Evolutionary conservation across 2,329 filamentous ascomycete species (phyloP), one percentile per base, ranked within the genome.

Genomic region (Hypoxylon sp.): DNA sequence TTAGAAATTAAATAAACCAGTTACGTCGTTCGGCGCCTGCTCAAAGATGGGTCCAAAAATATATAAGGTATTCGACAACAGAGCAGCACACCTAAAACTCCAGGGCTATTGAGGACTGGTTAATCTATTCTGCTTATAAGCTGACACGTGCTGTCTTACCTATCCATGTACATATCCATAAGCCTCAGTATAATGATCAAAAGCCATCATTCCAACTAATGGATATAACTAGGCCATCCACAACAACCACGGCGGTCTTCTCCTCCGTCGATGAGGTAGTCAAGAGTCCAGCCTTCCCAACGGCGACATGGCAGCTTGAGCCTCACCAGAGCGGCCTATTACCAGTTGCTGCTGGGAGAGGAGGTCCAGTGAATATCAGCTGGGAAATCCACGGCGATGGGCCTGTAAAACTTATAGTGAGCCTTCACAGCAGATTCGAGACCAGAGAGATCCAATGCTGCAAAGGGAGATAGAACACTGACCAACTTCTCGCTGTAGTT

Each of bases 371-470:
- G 68, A 85, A 90, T 47, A 87, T 97, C 54, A 83, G 87, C 55
- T 96, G 91, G 84, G 91, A 95, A 77, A 81, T 95, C 49, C 92
- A 97, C 79, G 92, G 93, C 58, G 79, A 84, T 64, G 92, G 92
- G 3, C 85, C 89, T 49, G 82, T 85, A 68, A 91, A 91, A 79
- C 79, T 95, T 67, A 82, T 93, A 71, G 92, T 95, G 82, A 68
- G 90, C 86, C 51, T 5, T 30, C n/a, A 6, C 32, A 20, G 24
- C 19, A 6, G 4, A n/a, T 39, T n/a, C 47, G 8, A 17, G 4
- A 20, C 32, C 32, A 41, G n/a, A 24, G 17, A 15, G 10, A 19
- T 30, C 28, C 13, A 50, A 15, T 26, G 13, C 4, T 22, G 1
- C 28, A 13, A 28, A 34, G 39, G 7, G 10, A 34, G 22, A 60